Evolutionary conservation across 2,329 filamentous ascomycete species (phyloP), one percentile per base, ranked within the genome.

Genomic region (Berkeleyomyces rouxiae): DNA sequence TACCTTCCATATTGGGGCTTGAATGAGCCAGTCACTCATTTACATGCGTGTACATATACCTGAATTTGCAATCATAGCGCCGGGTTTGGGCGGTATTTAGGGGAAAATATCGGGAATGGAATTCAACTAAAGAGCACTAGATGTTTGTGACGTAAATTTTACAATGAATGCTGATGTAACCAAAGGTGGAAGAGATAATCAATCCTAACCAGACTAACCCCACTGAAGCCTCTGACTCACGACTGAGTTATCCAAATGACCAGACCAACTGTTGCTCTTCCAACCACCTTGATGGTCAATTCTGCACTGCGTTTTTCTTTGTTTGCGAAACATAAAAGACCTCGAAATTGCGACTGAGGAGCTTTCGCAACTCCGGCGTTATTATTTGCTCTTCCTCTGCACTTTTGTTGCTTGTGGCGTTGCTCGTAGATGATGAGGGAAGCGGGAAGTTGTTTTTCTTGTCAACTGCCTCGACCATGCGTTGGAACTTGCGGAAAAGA

Each of bases 401-500:
- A n/a, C 70, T 69, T 62, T 67, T 66, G 51, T 55, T 67, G 11
- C 42, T 65, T 7, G 36, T 37, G 37, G 39, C 31, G 53, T 67
- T 63, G 47, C 67, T 4, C 5, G 33, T 16, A 62, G 70, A 63
- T n/a, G 68, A 42, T 13, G 68, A 42, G 4, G 63, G 42, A 7
- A 36, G n/a, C 0, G 90, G 90, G 68, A 96, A 95, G 69, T 88
- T 90, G 60, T 86, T 79, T 72, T 93, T 95, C 75, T 93, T 92
- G 73, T 99, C 95, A 43, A 96, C 86, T 0, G 89, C 87, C 70
- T 97, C 90, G 9, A 99, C 87, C 1, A 89, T 86, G 53, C 90
- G 82, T 69, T 95, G 86, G 74, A 96, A 99, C 59, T 88, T 85
- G 66, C 83, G 84, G 77, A 95, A 99, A 2, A 99, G 82, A 0